These are phyloP conservation scores for Vaccinium vitisidaea DNA, from an alignment of 148 eudicot genomes.

Conservation along the genomic window DNA sequence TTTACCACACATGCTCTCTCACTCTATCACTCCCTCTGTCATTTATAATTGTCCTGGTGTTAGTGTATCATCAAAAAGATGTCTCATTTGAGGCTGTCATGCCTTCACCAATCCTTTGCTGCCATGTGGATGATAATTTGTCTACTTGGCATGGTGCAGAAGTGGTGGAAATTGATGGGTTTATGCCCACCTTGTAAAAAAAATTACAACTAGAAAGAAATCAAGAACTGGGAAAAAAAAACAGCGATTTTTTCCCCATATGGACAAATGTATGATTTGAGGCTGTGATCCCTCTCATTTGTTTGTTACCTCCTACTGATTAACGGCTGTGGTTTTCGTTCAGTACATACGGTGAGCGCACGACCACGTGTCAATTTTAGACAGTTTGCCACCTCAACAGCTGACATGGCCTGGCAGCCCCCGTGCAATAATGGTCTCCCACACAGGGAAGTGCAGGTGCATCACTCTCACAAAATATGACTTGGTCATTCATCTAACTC, in stretches of 20 bases:
- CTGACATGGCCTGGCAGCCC: not conserved
- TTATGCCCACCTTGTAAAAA: conserved; percentile 26
- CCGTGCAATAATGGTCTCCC: not conserved
- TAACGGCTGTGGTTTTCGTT: conserved; percentile 22
- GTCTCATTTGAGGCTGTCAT: conserved; percentile 64
- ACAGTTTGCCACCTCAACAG: not conserved
- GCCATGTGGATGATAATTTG: conserved; percentile 55
- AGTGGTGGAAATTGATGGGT: conserved; percentile 28
- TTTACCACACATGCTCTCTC: conserved; percentile 47
- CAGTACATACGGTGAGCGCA: conserved; percentile 13
- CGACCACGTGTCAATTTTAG: not conserved
- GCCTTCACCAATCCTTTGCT: conserved; percentile 29
- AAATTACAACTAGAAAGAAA: not conserved
- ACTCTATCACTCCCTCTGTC: conserved; percentile 10
- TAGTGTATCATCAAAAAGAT: conserved; percentile 32
- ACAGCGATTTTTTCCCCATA: not conserved
- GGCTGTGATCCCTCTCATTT: conserved; percentile 27
- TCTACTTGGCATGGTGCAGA: conserved; percentile 24
- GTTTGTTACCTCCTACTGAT: not conserved
- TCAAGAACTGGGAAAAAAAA: not conserved
- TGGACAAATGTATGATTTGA: conserved; percentile 14
- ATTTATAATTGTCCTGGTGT: conserved; percentile 34
- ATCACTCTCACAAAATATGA: not conserved
- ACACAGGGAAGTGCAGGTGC: not conserved
- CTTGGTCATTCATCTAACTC: not conserved